Base-by-base conservation (phyloP, 495 filamentous ascomycete genomes). In the Amniculicola lignicola region DNA sequence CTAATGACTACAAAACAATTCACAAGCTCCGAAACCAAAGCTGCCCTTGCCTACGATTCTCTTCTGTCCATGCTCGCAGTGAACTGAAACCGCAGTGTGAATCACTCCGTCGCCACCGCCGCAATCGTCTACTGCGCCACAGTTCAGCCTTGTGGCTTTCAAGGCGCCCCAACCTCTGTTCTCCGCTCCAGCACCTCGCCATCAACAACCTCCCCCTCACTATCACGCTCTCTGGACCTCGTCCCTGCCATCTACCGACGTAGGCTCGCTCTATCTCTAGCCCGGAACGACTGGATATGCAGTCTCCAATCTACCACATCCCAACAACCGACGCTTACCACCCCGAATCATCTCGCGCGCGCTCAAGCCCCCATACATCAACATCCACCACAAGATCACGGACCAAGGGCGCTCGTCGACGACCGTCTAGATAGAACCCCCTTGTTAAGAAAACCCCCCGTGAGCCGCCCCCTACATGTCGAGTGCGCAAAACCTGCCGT, bases 201-300 rank as follows among this genome's bases (percentile, higher is more conserved):
- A n/a, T 10, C 7, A 4, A 29, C 43, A 28, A 31, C 43, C 4
- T 33, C 43, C 22, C 6, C 43, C 14, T 19, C 21, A 7, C 43
- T 28, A 14, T 19, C 21, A 10, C 22, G 4, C 10, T 10, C 7
- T 22, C 21, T 44, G 14, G 9, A 6, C 10, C 43, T 33, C 46
- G 6, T 24, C 12, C 9, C 10, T 12, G 14, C 14, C 43, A 33
- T 11, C 7, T 10, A 22, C 23, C 22, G 16, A 11, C 45, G 22
- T 18, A 27, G 19, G 6, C 12, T 12, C 19, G 10, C 40, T 24
- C 52, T 47, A 22, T 21, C 33, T 42, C 16, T 53, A 47, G 24
- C 36, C 19, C 24, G 18, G 18, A 35, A 12, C 37, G 51, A 25
- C 48, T 54, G 54, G 60, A 58, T 40, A 63, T 63, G 60, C 54